These are phyloP conservation scores for Russula abietina DNA, from an alignment of 768 basidiomycete genomes.

Conservation along the genomic window DNA sequence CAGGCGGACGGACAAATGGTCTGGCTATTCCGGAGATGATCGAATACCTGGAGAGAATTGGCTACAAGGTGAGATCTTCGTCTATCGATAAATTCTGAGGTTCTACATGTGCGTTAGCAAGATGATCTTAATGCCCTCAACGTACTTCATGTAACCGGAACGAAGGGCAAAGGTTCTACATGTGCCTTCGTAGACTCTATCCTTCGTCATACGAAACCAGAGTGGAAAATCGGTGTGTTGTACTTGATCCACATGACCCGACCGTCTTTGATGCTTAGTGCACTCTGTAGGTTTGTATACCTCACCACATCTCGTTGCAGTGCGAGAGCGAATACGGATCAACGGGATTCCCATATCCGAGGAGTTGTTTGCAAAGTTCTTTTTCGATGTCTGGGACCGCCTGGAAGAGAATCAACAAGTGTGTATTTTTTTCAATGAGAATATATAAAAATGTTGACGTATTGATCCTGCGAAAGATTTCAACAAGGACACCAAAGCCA, in stretches of 20 bases:
- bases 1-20: constrained; percentile 51
- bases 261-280: not conserved
- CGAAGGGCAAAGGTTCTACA: constrained; percentile 97
- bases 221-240: constrained; percentile 72
- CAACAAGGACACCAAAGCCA: constrained; percentile 65
- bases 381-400: constrained; percentile 94
- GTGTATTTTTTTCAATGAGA: constrained; percentile 25
- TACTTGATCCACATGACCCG: not conserved
- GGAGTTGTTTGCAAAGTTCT: constrained; percentile 80
- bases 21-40: constrained; percentile 83
- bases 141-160: constrained; percentile 94
- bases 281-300: constrained; percentile 75
- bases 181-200: constrained; percentile 90
- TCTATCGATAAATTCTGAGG: constrained; percentile 21
- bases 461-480: constrained; percentile 39
- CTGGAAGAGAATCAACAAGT: constrained; percentile 61
- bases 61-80: constrained; percentile 62
- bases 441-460: not conserved
- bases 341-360: constrained; percentile 89
- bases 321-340: constrained; percentile 91
- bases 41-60: constrained; percentile 82
- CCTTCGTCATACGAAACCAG: constrained; percentile 63
- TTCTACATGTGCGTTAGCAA: constrained; percentile 42
- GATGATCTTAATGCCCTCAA: constrained; percentile 81
- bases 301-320: constrained; percentile 93